Base-by-base conservation (phyloP, 345 rosid species). In the Sisymbrium irio region DNA sequence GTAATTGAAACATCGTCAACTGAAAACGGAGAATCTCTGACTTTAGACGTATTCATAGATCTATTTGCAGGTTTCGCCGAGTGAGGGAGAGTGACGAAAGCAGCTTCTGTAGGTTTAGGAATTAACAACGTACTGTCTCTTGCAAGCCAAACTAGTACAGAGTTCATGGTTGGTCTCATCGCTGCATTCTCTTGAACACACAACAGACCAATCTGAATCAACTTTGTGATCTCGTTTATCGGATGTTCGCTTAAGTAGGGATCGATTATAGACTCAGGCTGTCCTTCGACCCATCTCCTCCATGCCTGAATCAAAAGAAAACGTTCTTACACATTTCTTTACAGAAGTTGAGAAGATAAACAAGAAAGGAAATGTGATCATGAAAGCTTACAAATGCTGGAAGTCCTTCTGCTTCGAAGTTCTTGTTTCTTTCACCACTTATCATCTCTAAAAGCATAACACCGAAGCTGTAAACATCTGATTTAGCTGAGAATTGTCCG, bases 111-210 rank as follows among this genome's bases (percentile, higher is more conserved):
- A 60, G 89, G 87, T 11, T 65, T 53, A 25, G 83, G 86, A 64
- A 73, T 37, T 10, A 82, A 71, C 1, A 68, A 7, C 44, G 51
- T 39, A 25, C 60, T 68, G 53, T 79, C 63, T 51, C 84, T 78
- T 27, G 80, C 80, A 60, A 88, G 85, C 92, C 87, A 84, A 66
- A 36, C 22, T 40, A 82, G 40, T 6, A 85, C 77, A 64, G 80
- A 68, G 1, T 74, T 84, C 86, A 85, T 78, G 27, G 83, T 72
- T 39, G 92, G 92, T 74, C 89, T 80, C 40, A 75, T 75, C 7
- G 78, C 77, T 30, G 79, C 83, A 55, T 73, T 69, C 47, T 81
- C 89, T 71, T 84, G 89, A 57, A 84, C 87, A 35, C 92, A 88
- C 50, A 88, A 57, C 56, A 88, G 51, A 32, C 83, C 88, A 13